Evolutionary conservation across 371 early-diverging fungal species (phyloP).

Genomic region (Rhizopus sp.): DNA sequence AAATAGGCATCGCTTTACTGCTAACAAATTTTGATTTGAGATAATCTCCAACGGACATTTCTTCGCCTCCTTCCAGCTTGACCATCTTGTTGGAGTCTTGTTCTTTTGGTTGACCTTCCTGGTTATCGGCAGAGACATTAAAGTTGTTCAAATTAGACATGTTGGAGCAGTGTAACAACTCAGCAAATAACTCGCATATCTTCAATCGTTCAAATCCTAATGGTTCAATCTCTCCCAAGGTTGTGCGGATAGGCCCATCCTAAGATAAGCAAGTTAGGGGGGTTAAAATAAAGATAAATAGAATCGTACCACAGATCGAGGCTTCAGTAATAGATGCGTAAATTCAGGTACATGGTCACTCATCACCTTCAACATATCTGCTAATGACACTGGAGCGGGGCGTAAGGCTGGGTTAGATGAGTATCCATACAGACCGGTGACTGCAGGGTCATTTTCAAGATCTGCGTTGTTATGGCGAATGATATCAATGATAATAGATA

Average conservation of each 20-base stretch:
- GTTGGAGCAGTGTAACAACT: conserved; percentile 84
- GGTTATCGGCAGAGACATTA: conserved; percentile 10
- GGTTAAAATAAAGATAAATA: background rate
- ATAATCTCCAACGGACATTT: conserved; percentile 57
- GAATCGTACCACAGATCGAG: conserved; percentile 51
- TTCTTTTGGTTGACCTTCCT: conserved; percentile 24
- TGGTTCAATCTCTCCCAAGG: conserved; percentile 70
- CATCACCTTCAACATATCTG: conserved; percentile 80
- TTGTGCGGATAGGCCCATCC: conserved; percentile 60
- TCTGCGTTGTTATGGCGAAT: conserved; percentile 84
- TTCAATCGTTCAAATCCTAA: conserved; percentile 91
- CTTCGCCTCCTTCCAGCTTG: background rate
- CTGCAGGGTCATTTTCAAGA: conserved; percentile 31
- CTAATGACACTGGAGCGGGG: conserved; percentile 54
- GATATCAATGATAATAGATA: conserved; percentile 93
- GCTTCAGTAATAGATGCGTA: conserved; percentile 60
- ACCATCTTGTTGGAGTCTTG: background rate
- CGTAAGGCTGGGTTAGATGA: conserved; percentile 4
- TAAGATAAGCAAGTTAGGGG: conserved; percentile 7
- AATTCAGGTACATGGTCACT: conserved; percentile 69
- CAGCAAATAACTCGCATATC: conserved; percentile 94
- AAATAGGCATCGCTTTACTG: conserved; percentile 59
- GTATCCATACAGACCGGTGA: conserved; percentile 34
- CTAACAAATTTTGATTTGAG: conserved; percentile 67
- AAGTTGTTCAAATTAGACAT: conserved; percentile 66